These are phyloP conservation scores for Cytospora schulzeri DNA, from an alignment of 2,329 filamentous ascomycete genomes.

Conservation along the genomic window DNA sequence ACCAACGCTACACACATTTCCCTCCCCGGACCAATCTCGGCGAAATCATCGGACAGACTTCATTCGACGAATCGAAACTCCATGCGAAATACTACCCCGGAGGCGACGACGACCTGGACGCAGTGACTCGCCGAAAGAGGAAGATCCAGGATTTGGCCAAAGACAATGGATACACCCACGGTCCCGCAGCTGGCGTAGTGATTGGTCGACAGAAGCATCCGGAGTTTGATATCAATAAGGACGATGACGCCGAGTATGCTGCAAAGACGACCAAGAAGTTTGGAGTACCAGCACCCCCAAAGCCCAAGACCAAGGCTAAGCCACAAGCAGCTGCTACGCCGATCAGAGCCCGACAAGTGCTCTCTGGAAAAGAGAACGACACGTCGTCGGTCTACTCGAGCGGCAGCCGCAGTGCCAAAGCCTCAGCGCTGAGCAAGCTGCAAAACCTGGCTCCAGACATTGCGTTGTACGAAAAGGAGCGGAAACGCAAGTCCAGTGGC, in stretches of 20 bases:
- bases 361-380: conserved; percentile 78
- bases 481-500: conserved; percentile 66
- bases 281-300: conserved; percentile 36
- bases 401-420: conserved; percentile 84
- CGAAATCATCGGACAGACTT: conserved; percentile 89
- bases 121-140: conserved; percentile 50
- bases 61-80: conserved; percentile 66
- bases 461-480: conserved; percentile 89
- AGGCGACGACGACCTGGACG: conserved; percentile 48
- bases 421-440: conserved; percentile 75
- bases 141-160: conserved; percentile 53
- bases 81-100: conserved; percentile 72
- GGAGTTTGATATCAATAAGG: conserved; percentile 48
- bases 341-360: conserved; percentile 48
- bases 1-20: conserved; percentile 81
- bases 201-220: conserved; percentile 44
- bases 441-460: conserved; percentile 83
- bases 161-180: conserved; percentile 52
- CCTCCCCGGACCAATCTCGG: conserved; percentile 87
- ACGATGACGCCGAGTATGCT: conserved; percentile 42
- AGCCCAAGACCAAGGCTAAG: conserved; percentile 25
- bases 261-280: conserved; percentile 38
- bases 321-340: conserved; percentile 40
- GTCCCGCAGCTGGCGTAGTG: conserved; percentile 50
- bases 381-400: conserved; percentile 70